Evolutionary conservation across 805 yeast genomes (phyloP).

Genomic region (Candida suzukii): DNA sequence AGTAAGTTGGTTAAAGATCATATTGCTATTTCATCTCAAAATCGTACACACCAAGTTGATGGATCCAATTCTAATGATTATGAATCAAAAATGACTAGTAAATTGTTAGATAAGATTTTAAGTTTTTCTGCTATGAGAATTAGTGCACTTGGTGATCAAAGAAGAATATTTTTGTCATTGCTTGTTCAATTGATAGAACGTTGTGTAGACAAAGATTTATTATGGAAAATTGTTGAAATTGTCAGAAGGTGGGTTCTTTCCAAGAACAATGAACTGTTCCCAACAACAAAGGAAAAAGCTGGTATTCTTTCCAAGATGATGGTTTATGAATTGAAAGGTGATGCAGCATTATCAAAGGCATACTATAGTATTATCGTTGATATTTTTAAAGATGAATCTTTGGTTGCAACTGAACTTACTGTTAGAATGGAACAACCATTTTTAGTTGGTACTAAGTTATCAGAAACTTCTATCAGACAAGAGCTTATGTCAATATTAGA

Average conservation of each 20-base stretch:
- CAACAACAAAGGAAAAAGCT: slow-evolving; percentile 93
- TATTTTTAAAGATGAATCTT: slow-evolving; percentile 72
- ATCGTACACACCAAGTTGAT: slow-evolving; percentile 19
- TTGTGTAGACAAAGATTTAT: slow-evolving; percentile 68
- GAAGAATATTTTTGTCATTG: slow-evolving; percentile 79
- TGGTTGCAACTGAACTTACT: slow-evolving; percentile 81
- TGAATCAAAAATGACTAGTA: slow-evolving; percentile 77
- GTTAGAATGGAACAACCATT: slow-evolving; percentile 96
- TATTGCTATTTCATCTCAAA: slow-evolving; percentile 52
- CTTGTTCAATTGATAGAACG: slow-evolving; percentile 88
- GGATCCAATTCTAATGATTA: slow-evolving; percentile 35
- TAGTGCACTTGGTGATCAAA: slow-evolving; percentile 84
- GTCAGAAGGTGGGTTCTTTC: slow-evolving; percentile 89
- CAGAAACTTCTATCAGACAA: slow-evolving; percentile 66
- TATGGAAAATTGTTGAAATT: slow-evolving; percentile 67
- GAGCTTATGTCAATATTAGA: slow-evolving; percentile 75
- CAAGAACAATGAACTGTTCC: slow-evolving; percentile 66
- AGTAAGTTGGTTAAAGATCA: slow-evolving; percentile 88
- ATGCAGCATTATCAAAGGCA: slow-evolving; percentile 64
- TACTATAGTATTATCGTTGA: slow-evolving; percentile 84
- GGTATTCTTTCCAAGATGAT: slow-evolving; percentile 91
- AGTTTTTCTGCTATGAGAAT: slow-evolving; percentile 76
- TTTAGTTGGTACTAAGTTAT: slow-evolving; percentile 82
- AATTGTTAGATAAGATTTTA: slow-evolving; percentile 66
- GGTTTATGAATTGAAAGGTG: slow-evolving; percentile 85